phyloP scores from a whole-genome alignment of 345 rosid genomes.

The Murraya paniculata region DNA sequence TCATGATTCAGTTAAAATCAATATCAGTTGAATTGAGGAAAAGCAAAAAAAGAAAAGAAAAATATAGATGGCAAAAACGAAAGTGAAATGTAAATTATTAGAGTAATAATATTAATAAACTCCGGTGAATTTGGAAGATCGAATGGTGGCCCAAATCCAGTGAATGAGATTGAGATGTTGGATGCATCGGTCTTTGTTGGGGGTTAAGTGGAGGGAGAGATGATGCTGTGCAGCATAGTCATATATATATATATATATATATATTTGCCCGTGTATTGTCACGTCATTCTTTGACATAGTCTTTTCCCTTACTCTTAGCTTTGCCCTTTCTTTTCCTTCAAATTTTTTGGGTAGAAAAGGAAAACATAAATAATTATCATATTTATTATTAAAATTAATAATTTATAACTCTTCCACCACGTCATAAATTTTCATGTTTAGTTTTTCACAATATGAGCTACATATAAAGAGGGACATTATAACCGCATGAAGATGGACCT shows the following conservation, averaged over 20 bases:
- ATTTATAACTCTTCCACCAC: too few relatives aligned
- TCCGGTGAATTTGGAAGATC: slow-evolving; percentile 35
- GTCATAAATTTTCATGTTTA: too few relatives aligned
- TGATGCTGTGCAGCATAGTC: slow-evolving; percentile 1
- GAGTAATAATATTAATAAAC: neutral
- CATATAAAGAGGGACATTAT: too few relatives aligned
- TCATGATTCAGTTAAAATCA: slow-evolving; percentile 19
- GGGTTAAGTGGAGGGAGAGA: slow-evolving; percentile 11
- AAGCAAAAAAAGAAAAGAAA: neutral
- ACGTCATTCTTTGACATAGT: neutral
- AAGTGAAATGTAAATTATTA: neutral
- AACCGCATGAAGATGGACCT: too few relatives aligned
- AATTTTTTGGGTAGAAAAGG: too few relatives aligned
- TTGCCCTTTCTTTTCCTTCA: neutral
- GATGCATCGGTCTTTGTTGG: too few relatives aligned
- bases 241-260: slow-evolving; percentile 4
- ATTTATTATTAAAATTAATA: too few relatives aligned
- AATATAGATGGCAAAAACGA: neutral
- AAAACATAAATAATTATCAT: neutral
- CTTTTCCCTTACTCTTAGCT: neutral
- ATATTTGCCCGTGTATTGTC: neutral
- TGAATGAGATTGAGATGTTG: slow-evolving; percentile 6
- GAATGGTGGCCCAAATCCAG: slow-evolving; percentile 20
- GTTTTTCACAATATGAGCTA: too few relatives aligned
- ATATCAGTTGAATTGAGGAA: neutral